Base-by-base conservation (phyloP, 2,329 filamentous ascomycete species). In the Tolypocladium pustulatum region DNA sequence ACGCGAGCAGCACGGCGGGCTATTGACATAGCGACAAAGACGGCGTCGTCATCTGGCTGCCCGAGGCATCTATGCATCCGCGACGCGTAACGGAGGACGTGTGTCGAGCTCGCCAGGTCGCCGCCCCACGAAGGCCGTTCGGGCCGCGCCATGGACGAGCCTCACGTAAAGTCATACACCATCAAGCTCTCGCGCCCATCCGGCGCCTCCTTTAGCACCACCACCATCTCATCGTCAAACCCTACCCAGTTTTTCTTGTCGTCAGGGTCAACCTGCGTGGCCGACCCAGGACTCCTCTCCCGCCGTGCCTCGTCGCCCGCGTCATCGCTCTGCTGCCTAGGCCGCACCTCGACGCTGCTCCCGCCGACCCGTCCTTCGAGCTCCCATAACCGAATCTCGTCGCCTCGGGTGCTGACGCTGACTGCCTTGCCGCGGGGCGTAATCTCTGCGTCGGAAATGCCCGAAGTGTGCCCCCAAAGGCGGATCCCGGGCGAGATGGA, bases 221-320 rank as follows among this genome's bases (percentile, higher is more conserved):
- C 86, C n/a, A 96, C 89, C 75, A 91, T 91, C 72, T 96, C 90
- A 51, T 96, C 90, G 67, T 96, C 91, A 66, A 96, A 96, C 0
- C 90, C 90, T 10, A 96, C 85, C 83, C 88, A 93, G 56, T 81
- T 81, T 60, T 78, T 74, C 55, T 73, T 71, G 59, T 79, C 78
- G 40, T 81, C 76, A 70, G 75, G 75, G 43, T 69, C 66, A 30
- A 43, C 56, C 13, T 54, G 40, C 17, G 57, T 57, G 10, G 37
- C 13, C 7, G 58, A n/a, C 32, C 17, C n/a, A 15, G 30, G 36
- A 6, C 54, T 59, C 36, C 17, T 52, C 30, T 52, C 49, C 49
- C 5, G 30, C 49, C 4, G 49, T 30, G 61, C 58, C 7, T 49
- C 60, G 37, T 59, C 64, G 37, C 64, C 64, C 40, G 61, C 63